Evolutionary conservation across 805 yeast genomes (phyloP).

Genomic region (Saccharomycopsis guyanensis): DNA sequence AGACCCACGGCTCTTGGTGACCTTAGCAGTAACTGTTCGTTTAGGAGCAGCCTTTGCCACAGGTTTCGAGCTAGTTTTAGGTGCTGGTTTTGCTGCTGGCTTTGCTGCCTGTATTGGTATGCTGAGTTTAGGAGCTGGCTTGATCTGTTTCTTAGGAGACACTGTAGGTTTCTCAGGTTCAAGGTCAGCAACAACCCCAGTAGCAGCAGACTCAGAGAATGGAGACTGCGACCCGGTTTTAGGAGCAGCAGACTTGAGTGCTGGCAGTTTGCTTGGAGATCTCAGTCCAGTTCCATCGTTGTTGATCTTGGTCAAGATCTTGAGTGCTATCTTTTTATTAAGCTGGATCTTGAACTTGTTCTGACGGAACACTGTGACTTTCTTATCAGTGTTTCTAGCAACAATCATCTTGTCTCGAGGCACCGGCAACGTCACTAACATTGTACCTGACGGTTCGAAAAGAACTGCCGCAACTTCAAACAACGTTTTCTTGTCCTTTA

Average conservation of each 20-base stretch:
- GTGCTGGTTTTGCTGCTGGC: background rate
- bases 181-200: background rate
- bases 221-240: background rate
- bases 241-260: background rate
- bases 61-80: background rate
- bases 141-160: background rate
- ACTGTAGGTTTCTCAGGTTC: background rate
- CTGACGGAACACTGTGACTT: conserved; percentile 36
- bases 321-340: conserved; percentile 20
- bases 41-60: background rate
- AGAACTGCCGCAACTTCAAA: conserved; percentile 61
- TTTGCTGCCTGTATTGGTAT: no score
- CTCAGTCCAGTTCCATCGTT: background rate
- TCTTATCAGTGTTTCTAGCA: conserved; percentile 45
- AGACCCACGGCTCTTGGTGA: background rate
- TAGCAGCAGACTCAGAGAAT: background rate
- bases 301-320: conserved; percentile 14
- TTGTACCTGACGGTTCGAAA: conserved; percentile 51
- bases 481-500: conserved; percentile 52
- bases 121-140: background rate
- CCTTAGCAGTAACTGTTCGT: conserved; percentile 1
- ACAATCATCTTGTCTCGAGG: conserved; percentile 66
- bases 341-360: conserved; percentile 18
- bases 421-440: conserved; percentile 52
- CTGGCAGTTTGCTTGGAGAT: background rate